Conservation (phyloP, 352 stramenopile species). For the Thalassiosira hispida region DNA sequence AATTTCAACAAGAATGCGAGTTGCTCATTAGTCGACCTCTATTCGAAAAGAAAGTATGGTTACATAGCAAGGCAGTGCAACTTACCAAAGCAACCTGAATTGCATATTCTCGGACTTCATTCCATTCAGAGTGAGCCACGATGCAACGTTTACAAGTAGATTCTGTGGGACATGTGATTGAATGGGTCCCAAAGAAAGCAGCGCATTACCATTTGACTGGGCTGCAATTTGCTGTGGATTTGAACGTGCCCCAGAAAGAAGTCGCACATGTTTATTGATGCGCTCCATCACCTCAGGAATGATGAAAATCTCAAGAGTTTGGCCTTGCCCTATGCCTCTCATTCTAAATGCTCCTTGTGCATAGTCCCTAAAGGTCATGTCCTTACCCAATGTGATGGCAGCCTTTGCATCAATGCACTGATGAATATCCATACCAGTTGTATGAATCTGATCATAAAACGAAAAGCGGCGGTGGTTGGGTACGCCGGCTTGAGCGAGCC, state of each 20-base stretch:
- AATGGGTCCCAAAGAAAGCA: conserved; percentile 55
- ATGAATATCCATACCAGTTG: conserved; percentile 93
- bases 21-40: neutral
- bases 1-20: neutral
- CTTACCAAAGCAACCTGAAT: conserved; percentile 94
- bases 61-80: conserved; percentile 69
- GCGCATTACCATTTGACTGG: conserved; percentile 38
- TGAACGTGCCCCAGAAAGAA: conserved; percentile 47
- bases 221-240: conserved; percentile 36
- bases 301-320: conserved; percentile 90
- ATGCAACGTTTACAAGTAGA: conserved; percentile 91
- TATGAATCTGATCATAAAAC: conserved; percentile 94
- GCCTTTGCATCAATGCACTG: conserved; percentile 88
- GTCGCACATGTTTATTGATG: conserved; percentile 62
- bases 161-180: conserved; percentile 59
- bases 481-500: conserved; percentile 88
- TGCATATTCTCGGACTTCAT: conserved; percentile 99
- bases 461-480: conserved; percentile 86
- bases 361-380: conserved; percentile 96
- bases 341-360: conserved; percentile 91
- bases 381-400: conserved; percentile 89
- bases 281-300: conserved; percentile 87
- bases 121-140: conserved; percentile 99
- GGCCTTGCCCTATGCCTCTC: conserved; percentile 88
- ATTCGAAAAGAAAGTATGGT: conserved; percentile 87